Base-by-base conservation (phyloP, 768 basidiomycete species). In the Rhodotorula graminis region DNA sequence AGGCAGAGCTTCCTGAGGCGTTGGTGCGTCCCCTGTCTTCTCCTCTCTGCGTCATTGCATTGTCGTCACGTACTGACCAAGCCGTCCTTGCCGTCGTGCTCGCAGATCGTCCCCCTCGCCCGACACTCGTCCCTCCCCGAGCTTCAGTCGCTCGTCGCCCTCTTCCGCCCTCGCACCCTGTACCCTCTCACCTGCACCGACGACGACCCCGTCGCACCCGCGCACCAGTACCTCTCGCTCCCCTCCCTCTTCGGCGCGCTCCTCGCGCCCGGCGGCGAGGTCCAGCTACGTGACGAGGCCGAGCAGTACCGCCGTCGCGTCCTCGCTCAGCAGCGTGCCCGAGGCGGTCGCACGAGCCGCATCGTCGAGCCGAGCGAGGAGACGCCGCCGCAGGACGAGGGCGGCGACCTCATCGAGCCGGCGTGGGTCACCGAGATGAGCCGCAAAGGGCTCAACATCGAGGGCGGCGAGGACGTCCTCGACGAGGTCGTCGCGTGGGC, bases 71-170 rank as follows among this genome's bases (percentile, higher is more conserved):
- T n/a, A n/a, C n/a, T n/a, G n/a, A n/a, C n/a, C n/a, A n/a, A n/a
- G 5, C 49, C 49, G 23, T 23, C 49, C 42, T 15, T 27, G 4
- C 23, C 50, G 18, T 21, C 11, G 0, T 37, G 37, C 37, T 4
- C 14, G 40, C 71, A 94, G 92, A 85, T 91, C 16, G 88, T 90
- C 14, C 92, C 92, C 1, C 84, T 98, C 11, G 87, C 87, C 16
- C 87, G 95, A 4, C 95, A 98, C 78, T 95, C 93, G 0, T 85
- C 90, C 0, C 85, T 96, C 10, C 90, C 91, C 0, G 95, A 98
- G 79, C 85, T 99, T 1, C 87, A 88, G 71, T 81, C 83, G 2
- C 89, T 99, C 65, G 91, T 96, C 37, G 82, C 85, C 0, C 84
- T 95, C 27, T 96, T 99, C 81, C 85, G 85, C 29, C 95, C 95